Evolutionary conservation across 1,284 basidiomycete species (phyloP), one percentile per base, ranked within the genome.

Genomic region (Anthracocystis walkeri): DNA sequence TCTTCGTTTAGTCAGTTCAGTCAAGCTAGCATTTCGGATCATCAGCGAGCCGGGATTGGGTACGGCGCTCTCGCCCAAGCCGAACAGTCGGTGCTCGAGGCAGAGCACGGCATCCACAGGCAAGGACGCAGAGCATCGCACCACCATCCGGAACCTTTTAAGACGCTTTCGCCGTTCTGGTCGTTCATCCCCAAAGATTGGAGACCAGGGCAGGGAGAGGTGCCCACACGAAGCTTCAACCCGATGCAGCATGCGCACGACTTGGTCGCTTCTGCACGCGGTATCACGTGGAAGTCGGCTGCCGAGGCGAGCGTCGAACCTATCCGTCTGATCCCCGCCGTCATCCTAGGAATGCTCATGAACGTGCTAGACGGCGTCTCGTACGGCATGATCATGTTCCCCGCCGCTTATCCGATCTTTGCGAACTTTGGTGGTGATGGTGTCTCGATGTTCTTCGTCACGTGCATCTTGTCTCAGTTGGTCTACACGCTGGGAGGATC

Each of bases 361-460:
- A 99, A 99, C 82, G 89, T 98, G 46, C 88, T 99, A 25, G 96
- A 99, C 82, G 97, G 95, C 5, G 91, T 98, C 46, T 87, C 87
- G 51, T 89, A 89, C 61, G 86, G 86, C 42, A 92, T 94, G 91
- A 93, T 94, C 84, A 92, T 94, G 71, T 98, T 98, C 85, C 95
- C 95, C 1, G 90, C 91, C 0, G 79, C 79, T 27, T 75, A 85
- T 7, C 91, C 91, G 1, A 89, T 93, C 23, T 98, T 98, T 85
- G 87, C 89, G 25, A 89, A 90, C 67, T 91, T 96, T 50, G 94
- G 93, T 1, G 91, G 93, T 0, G 91, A 92, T 83, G 96, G 96
- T 5, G 95, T 98, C 0, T 95, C 93, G 49, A 93, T 97, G 79
- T 83, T 83, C 62, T 82, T 84, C 42, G 61, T 78, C 33, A 77